Evolutionary conservation across 345 rosid genomes (phyloP).

Genomic region (Toxicodendron radicans): DNA sequence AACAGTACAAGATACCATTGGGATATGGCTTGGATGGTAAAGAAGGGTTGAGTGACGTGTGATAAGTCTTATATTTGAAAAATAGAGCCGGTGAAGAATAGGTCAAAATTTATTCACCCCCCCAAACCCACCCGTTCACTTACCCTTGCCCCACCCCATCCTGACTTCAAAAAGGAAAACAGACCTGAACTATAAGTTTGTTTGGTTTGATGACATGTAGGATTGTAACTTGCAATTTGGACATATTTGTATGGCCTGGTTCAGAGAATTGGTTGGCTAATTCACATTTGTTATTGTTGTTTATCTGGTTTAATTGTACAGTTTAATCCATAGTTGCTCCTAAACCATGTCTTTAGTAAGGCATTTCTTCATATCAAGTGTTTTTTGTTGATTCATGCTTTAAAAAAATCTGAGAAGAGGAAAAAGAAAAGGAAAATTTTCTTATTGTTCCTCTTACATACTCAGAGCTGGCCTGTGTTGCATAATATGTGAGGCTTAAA

Average conservation of each 20-base stretch:
- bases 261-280: background rate
- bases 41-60: background rate
- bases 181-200: background rate
- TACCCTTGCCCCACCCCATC: background rate
- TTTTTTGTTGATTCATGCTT: background rate
- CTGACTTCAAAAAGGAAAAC: background rate
- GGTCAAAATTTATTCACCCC: background rate
- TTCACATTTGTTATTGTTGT: background rate
- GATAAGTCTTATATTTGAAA: background rate
- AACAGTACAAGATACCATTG: background rate
- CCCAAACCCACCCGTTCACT: background rate
- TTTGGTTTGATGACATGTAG: slow-evolving; percentile 4
- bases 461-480: background rate
- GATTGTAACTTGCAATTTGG: background rate
- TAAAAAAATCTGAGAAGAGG: background rate
- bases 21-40: background rate
- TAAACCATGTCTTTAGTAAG: background rate
- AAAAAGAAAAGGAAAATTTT: background rate
- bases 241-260: background rate
- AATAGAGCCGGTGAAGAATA: background rate
- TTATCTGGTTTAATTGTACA: background rate
- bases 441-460: background rate
- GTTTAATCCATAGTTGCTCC: background rate
- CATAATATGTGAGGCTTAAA: background rate
- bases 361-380: background rate